phyloP scores from a whole-genome alignment of 768 basidiomycete species.

The Hydnomerulius pinastri region DNA sequence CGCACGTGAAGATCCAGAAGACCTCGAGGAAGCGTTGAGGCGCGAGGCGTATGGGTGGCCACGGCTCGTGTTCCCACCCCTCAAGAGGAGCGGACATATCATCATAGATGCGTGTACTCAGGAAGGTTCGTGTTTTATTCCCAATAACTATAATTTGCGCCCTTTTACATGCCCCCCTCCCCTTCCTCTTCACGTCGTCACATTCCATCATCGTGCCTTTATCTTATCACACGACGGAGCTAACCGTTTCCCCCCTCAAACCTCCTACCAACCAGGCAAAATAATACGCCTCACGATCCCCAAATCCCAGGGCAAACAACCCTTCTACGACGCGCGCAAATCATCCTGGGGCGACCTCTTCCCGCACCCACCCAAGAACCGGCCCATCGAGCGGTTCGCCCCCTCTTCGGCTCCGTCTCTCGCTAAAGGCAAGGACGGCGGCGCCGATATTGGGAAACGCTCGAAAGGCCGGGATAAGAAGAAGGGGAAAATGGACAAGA shows the following conservation, averaged over 20 bases:
- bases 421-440: too few species aligned
- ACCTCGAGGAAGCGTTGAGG: constrained; percentile 58
- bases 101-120: constrained; percentile 86
- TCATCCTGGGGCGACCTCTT: constrained; percentile 94
- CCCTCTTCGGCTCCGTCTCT: too few species aligned
- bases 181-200: constrained; percentile 2
- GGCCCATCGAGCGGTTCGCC: constrained; percentile 65
- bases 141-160: not conserved
- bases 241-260: too few species aligned
- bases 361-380: constrained; percentile 84
- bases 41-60: constrained; percentile 87
- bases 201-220: constrained; percentile 1
- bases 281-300: constrained; percentile 92
- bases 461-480: constrained; percentile 25
- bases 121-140: constrained; percentile 55
- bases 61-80: constrained; percentile 86
- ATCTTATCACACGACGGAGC: constrained; percentile 1
- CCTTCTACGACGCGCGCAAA: constrained; percentile 94
- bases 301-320: constrained; percentile 93
- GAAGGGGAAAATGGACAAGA: constrained; percentile 24
- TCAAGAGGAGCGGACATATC: constrained; percentile 90
- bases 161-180: not conserved
- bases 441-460: constrained; percentile 63
- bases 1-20: constrained; percentile 16
- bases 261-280: constrained; percentile 65